Evolutionary conservation across 345 rosid species (phyloP).

Genomic region (Bruguiera parviflora): DNA sequence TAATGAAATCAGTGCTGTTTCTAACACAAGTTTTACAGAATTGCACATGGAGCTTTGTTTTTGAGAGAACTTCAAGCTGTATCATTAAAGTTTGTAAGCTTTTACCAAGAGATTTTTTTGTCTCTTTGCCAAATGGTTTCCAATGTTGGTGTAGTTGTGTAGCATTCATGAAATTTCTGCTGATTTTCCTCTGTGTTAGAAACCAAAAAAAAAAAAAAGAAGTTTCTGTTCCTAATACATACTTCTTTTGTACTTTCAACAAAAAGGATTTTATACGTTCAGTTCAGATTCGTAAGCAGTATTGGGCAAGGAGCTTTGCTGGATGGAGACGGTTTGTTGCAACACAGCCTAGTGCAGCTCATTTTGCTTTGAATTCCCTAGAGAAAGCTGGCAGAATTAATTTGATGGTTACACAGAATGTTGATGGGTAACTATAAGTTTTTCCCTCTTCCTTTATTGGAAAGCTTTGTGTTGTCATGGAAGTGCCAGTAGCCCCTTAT

Average conservation of each 20-base stretch:
- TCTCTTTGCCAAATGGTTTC: too few relatives aligned
- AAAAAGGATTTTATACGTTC: conserved; percentile 70
- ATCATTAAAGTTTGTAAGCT: too few relatives aligned
- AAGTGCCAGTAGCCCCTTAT: conserved; percentile 13
- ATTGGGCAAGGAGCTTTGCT: conserved; percentile 98
- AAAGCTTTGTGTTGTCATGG: conserved; percentile 3
- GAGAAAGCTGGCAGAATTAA: conserved; percentile 67
- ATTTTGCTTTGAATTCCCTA: conserved; percentile 74
- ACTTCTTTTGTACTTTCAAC: neutral
- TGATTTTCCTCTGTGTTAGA: neutral
- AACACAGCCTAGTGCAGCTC: conserved; percentile 72
- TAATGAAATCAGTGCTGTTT: too few relatives aligned
- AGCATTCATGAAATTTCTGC: too few relatives aligned
- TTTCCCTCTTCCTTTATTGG: neutral
- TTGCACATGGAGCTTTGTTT: too few relatives aligned
- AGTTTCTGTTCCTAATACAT: neutral
- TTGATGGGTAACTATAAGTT: conserved; percentile 53
- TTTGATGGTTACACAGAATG: conserved; percentile 86
- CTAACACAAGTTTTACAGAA: too few relatives aligned
- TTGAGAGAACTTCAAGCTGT: too few relatives aligned
- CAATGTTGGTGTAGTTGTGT: too few relatives aligned
- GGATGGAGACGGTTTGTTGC: conserved; percentile 86
- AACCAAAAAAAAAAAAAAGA: neutral
- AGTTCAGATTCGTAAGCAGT: conserved; percentile 63
- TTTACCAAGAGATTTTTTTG: too few relatives aligned